Base-by-base conservation (phyloP, 1,284 basidiomycete species). In the Fomitopsis betulina region DNA sequence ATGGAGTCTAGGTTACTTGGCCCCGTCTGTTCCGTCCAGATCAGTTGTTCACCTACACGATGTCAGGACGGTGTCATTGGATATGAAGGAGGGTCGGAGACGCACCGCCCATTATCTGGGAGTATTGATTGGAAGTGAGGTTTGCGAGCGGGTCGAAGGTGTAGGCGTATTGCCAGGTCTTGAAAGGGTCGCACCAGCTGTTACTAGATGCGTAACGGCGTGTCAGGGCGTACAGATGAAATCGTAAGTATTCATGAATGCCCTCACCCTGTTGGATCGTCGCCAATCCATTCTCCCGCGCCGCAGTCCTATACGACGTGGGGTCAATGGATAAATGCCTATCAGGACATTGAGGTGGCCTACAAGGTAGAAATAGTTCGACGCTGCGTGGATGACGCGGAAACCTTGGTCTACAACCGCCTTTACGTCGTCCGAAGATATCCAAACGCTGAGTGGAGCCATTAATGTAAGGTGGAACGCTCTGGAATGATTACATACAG, bases 21-120 rank as follows among this genome's bases (percentile, higher is more conserved):
- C 43, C 83, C 80, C 1, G 86, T 83, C 71, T 93, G 89, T 72
- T 94, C 91, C 2, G 86, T 79, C 92, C 92, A 94, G 1, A 94
- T 75, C 2, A 89, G 80, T 23, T 85, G 82, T 73, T 92, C 79
- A 12, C 84, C 49, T 51, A 7, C 12, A 35, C 15, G 2, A 21
- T 35, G 32, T 17, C 19, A 15, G 19, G 30, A 23, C 4, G 17
- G 49, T 2, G 12, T 6, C 7, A 35, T 25, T 8, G 17, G 8
- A 30, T 5, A 35, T 6, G n/a, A 5, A 25, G 7, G 32, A 25
- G 23, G 40, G 7, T 17, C n/a, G n/a, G 17, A n/a, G 27, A 51
- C 49, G 7, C 7, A 51, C 49, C 91, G 49, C 92, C 91, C 12
- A 91, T 73, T 19, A 93, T 79, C 54, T 86, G 80, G 9, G 73